phyloP scores from a whole-genome alignment of 225 moss, liverwort and hornwort genomes.

The Physcomitrellopsis africana region DNA sequence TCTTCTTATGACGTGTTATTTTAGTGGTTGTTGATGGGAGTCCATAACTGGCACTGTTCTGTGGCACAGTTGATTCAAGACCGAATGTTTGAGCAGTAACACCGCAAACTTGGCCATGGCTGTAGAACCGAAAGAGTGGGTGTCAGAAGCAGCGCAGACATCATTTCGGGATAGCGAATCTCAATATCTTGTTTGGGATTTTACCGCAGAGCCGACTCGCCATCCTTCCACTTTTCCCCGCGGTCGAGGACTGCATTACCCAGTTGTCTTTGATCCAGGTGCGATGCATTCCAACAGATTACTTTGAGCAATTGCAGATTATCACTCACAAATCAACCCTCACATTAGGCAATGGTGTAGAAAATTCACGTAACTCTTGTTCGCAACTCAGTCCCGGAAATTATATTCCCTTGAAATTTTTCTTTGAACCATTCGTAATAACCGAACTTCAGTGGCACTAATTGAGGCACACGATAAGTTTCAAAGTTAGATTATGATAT shows the following conservation, averaged over 20 bases:
- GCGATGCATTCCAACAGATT: background rate
- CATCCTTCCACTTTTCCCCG: slow-evolving; percentile 35
- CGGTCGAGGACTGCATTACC: slow-evolving; percentile 37
- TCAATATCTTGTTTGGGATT: slow-evolving; percentile 37
- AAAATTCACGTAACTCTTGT: no score
- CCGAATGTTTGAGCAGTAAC: background rate
- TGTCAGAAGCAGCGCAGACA: slow-evolving; percentile 40
- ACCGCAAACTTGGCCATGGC: background rate
- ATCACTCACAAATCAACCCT: background rate
- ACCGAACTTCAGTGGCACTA: no score
- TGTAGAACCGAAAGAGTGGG: background rate
- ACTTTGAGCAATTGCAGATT: background rate
- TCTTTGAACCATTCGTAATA: no score
- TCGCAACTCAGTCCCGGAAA: no score
- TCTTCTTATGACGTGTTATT: background rate
- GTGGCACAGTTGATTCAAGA: background rate
- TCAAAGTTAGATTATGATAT: no score
- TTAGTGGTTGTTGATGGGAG: background rate
- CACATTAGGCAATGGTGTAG: background rate
- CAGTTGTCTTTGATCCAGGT: slow-evolving; percentile 49
- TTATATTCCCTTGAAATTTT: no score
- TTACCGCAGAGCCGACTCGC: background rate
- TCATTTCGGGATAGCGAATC: slow-evolving; percentile 33
- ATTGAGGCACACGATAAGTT: no score
- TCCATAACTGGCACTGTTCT: background rate